Conservation (phyloP, 2,329 filamentous ascomycete genomes). For the Celoporthe dispersa region DNA sequence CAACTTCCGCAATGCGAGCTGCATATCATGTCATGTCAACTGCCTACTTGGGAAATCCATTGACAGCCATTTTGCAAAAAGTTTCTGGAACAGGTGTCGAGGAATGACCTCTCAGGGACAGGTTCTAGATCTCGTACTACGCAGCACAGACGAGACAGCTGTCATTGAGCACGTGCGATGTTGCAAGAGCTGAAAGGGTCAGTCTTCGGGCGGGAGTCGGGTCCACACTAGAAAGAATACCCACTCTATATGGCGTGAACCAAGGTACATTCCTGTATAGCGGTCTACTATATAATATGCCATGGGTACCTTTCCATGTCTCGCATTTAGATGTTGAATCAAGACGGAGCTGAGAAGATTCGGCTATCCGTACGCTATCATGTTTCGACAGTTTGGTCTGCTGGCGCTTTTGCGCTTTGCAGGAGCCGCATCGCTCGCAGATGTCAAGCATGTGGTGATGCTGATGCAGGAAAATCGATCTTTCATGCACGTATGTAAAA, state of each 20-base stretch:
- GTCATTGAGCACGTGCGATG: neutral
- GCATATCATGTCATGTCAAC: neutral
- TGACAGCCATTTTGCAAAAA: neutral
- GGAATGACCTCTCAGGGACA: neutral
- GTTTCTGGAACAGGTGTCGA: neutral
- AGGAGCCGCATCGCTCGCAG: neutral
- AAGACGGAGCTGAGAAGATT: neutral
- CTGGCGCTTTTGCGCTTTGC: neutral
- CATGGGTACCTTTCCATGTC: no score
- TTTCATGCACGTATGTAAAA: conserved; percentile 38
- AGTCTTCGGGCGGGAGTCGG: neutral
- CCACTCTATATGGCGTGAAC: no score
- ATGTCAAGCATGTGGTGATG: conserved; percentile 59
- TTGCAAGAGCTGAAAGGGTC: neutral
- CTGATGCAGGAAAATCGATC: conserved; percentile 56
- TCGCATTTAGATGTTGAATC: no score
- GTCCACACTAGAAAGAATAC: no score
- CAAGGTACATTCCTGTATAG: no score
- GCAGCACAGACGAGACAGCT: neutral
- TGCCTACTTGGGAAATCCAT: neutral
- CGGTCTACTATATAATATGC: no score
- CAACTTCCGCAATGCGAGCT: neutral
- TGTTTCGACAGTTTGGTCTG: neutral
- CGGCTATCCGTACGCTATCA: neutral
- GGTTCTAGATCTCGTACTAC: neutral